Evolutionary conservation across 148 eudicot genomes (phyloP).

Genomic region (Fallopia convolvulus): DNA sequence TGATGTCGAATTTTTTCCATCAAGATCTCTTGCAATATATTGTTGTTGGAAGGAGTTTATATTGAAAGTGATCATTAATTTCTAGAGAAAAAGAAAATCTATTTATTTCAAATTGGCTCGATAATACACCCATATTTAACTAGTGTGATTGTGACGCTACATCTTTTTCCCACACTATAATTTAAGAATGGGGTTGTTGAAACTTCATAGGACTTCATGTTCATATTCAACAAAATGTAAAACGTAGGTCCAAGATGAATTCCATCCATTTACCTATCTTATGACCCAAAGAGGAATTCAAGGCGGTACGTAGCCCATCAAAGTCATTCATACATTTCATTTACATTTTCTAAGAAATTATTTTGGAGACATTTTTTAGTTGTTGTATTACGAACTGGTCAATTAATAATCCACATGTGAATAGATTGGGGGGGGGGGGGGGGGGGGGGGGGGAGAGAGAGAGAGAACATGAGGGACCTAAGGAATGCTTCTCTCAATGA

Average conservation of each 20-base stretch:
- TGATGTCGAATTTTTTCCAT: too few relatives aligned
- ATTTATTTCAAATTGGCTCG: neutral
- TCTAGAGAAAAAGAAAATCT: too few relatives aligned
- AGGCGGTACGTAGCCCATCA: neutral
- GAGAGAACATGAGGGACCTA: too few relatives aligned
- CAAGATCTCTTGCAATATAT: too few relatives aligned
- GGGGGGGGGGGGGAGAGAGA: too few relatives aligned
- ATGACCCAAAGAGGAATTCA: neutral
- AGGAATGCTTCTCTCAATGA: too few relatives aligned
- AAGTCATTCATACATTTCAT: neutral
- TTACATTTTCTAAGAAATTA: neutral
- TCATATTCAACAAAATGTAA: conserved; percentile 7
- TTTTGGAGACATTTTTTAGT: neutral
- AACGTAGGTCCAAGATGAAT: neutral
- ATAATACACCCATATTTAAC: neutral
- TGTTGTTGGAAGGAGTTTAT: too few relatives aligned
- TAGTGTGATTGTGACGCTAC: neutral
- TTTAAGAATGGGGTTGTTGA: neutral
- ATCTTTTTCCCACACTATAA: neutral
- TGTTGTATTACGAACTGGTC: neutral
- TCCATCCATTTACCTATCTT: neutral
- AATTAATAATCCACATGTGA: too few relatives aligned
- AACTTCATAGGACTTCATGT: neutral
- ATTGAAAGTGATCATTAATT: too few relatives aligned
- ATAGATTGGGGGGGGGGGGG: too few relatives aligned